Base-by-base conservation (phyloP, 75 land plant genomes). In the Picea sitchensis region DNA sequence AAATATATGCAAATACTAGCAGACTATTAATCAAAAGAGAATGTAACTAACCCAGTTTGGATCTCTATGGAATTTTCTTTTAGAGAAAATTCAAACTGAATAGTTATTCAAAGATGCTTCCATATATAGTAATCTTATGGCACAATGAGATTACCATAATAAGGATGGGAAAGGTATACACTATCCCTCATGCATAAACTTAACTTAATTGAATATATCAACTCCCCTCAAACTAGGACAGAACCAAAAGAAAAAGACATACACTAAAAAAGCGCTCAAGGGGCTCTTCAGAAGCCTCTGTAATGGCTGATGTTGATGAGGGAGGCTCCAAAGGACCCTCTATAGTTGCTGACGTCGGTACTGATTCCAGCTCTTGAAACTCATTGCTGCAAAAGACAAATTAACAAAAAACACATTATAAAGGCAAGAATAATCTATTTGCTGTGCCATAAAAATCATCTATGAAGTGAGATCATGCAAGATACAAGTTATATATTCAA, bases 251-350 rank as follows among this genome's bases (percentile, higher is more conserved):
- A 38, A 26, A 58, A 26, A 76, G 23, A 30, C 83, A 34, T 85
- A 87, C 88, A 74, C 78, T 85, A 77, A 87, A 87, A 59, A 87
- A 87, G 3, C 83, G 87, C 65, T 87, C 88, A 65, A 87, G 81
- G 2, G 88, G 87, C 62, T 85, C 88, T 61, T 87, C 88, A 26
- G 83, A 31, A n/a, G 76, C 65, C 32, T 76, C 85, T 31, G 84
- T 62, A 20, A 79, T 61, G 14, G 73, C 31, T 69, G 76, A 59
- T 59, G 76, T 60, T 0, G 87, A 63, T n/a, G 76, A 58, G 23
- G 83, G 65, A 6, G 84, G 84, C 76, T 87, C 88, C 65, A 87
- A 61, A 21, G 88, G 88, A 71, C 88, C 88, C 69, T 87, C 88
- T 62, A 87, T 62, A 58, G 82, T 81, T 31, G 88, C 82, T 31